Conservation (phyloP, 441 rosid genomes). For the Sinapis alba region DNA sequence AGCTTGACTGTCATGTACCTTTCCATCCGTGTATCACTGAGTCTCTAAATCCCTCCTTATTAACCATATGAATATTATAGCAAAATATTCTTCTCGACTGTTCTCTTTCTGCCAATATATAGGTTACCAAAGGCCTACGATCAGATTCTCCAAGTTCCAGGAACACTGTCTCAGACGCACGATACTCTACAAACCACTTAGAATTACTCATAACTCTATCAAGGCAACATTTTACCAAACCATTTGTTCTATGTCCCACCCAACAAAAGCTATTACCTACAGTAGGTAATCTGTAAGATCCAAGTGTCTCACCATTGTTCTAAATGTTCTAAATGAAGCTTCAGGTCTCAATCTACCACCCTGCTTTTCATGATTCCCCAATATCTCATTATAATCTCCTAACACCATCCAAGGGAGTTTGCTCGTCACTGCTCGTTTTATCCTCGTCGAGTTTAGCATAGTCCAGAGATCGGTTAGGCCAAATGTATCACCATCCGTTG, state of each 20-base stretch:
- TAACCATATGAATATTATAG: not conserved
- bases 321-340: not conserved
- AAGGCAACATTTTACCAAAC: not conserved
- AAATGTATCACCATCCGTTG: no score
- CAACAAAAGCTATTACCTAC: not conserved
- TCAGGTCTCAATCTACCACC: not conserved
- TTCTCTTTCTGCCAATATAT: not conserved
- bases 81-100: not conserved
- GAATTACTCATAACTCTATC: not conserved
- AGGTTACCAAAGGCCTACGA: not conserved
- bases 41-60: not conserved
- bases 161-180: not conserved
- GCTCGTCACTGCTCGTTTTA: no score
- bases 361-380: not conserved
- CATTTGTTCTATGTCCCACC: not conserved
- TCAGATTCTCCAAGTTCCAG: not conserved
- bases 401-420: not conserved
- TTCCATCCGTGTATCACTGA: not conserved
- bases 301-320: not conserved
- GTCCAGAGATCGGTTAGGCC: no score
- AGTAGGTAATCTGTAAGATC: not conserved
- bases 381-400: not conserved
- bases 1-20: not conserved
- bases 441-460: no score
- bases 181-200: not conserved